Evolutionary conservation across 305 asterid genomes (phyloP).

Genomic region (Caryopteris hybrid): DNA sequence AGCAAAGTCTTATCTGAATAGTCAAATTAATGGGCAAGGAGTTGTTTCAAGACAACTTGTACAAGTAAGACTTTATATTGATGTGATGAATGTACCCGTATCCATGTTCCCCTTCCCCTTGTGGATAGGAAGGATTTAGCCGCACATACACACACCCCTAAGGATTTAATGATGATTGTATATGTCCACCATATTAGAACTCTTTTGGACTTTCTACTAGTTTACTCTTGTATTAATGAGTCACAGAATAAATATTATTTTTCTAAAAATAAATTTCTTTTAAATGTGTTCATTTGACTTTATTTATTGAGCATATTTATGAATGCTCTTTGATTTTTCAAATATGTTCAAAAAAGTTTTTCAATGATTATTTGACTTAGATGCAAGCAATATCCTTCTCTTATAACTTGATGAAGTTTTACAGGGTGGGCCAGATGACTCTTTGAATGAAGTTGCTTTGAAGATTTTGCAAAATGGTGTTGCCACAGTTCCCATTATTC

Average conservation of each 20-base stretch:
- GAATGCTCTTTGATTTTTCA: too few species aligned
- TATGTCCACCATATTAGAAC: too few species aligned
- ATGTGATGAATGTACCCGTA: constrained; percentile 15
- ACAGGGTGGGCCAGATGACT: constrained; percentile 82
- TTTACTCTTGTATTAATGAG: too few species aligned
- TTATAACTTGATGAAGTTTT: constrained; percentile 25
- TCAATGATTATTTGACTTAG: background rate
- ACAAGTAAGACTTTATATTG: constrained; percentile 44
- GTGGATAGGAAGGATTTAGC: too few species aligned
- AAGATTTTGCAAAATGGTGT: constrained; percentile 70
- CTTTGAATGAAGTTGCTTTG: constrained; percentile 62
- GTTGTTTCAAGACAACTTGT: constrained; percentile 55
- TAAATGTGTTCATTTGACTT: too few species aligned
- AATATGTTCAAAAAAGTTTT: background rate
- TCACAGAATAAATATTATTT: too few species aligned
- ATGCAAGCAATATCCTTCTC: background rate
- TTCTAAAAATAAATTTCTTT: too few species aligned
- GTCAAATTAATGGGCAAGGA: constrained; percentile 58
- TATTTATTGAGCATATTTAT: too few species aligned
- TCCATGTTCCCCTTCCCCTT: constrained; percentile 1
- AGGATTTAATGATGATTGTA: too few species aligned
- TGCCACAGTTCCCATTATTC: constrained; percentile 72
- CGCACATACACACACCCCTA: too few species aligned
- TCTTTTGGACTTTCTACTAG: too few species aligned
- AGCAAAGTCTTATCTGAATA: constrained; percentile 60